phyloP scores from a whole-genome alignment of 2,329 filamentous ascomycete genomes.

The Claviceps monticola region DNA sequence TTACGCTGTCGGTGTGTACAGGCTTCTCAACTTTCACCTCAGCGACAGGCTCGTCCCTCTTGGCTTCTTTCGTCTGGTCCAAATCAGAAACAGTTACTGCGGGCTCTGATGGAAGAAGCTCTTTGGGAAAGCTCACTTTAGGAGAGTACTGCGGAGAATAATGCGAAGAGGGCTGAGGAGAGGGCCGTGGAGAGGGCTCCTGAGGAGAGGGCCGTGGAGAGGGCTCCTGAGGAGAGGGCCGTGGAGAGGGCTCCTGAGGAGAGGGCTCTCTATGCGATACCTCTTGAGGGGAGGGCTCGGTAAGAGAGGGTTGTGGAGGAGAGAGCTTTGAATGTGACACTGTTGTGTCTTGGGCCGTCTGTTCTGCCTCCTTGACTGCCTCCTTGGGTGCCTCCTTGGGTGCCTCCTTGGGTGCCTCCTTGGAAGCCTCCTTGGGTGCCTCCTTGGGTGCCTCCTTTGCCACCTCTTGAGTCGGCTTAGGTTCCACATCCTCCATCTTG shows the following conservation, averaged over 20 bases:
- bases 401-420: constrained; percentile 12
- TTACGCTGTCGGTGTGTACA: constrained; percentile 8
- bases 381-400: too few relatives aligned
- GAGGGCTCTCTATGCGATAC: too few relatives aligned
- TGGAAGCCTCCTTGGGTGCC: constrained; percentile 5
- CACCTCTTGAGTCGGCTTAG: constrained; percentile 17
- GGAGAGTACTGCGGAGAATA: too few relatives aligned
- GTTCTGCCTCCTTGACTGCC: constrained; percentile 10
- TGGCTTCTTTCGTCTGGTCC: constrained; percentile 9
- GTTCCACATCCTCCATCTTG: constrained; percentile 26
- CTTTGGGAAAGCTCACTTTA: too few relatives aligned
- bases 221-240: too few relatives aligned
- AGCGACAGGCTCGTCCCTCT: constrained; percentile 8
- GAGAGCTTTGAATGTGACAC: background rate
- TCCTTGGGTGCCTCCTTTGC: constrained; percentile 12
- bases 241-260: too few relatives aligned
- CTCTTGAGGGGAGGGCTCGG: too few relatives aligned
- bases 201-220: too few relatives aligned
- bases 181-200: too few relatives aligned
- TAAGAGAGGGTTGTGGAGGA: too few relatives aligned
- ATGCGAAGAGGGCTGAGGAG: too few relatives aligned
- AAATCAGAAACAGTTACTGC: constrained; percentile 4
- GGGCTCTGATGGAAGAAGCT: constrained; percentile 5
- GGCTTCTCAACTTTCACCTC: constrained; percentile 13
- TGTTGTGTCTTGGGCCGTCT: constrained; percentile 14